Evolutionary conservation across 176 grass and related monocot genomes (phyloP).

Genomic region (Zea luxurians): DNA sequence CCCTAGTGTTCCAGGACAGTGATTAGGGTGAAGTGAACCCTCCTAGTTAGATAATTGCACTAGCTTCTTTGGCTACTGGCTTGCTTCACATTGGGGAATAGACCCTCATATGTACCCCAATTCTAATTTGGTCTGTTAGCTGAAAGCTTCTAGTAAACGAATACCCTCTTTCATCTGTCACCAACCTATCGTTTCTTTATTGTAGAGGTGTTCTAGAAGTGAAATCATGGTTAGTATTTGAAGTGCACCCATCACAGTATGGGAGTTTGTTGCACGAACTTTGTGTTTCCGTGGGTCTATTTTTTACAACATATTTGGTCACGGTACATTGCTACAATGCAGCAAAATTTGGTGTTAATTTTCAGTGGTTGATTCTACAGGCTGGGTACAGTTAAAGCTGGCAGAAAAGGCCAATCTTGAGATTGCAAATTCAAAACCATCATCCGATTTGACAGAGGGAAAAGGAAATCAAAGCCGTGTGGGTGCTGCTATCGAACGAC

Average conservation of each 20-base stretch:
- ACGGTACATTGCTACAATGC: not conserved
- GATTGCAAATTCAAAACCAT: conserved; percentile 46
- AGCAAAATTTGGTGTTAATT: not conserved
- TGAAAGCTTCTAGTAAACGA: not conserved
- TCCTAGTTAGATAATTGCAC: conserved; percentile 6
- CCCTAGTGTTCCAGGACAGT: not conserved
- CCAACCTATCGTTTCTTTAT: not conserved
- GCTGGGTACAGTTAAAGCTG: conserved; percentile 95
- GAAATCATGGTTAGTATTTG: not conserved
- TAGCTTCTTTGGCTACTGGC: not conserved
- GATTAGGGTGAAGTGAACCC: not conserved
- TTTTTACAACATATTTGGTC: not conserved
- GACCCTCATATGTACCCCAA: not conserved
- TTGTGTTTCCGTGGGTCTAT: not conserved
- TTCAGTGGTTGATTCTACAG: conserved; percentile 37
- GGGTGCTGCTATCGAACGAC: conserved; percentile 78
- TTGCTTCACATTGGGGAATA: conserved; percentile 20
- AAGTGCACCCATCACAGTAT: not conserved
- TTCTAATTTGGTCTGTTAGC: not conserved
- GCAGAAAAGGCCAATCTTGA: conserved; percentile 74
- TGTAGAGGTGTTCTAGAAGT: not conserved
- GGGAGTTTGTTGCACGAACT: not conserved
- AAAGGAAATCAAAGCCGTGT: conserved; percentile 59
- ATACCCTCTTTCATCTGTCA: conserved; percentile 3
- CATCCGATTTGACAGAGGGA: conserved; percentile 41